A percentile compares a stretch with the other conserved stretches of the same genome.
Evolutionary conservation across 345 rosid species (phyloP).

Genomic region (Rubroshorea leprosula): DNA sequence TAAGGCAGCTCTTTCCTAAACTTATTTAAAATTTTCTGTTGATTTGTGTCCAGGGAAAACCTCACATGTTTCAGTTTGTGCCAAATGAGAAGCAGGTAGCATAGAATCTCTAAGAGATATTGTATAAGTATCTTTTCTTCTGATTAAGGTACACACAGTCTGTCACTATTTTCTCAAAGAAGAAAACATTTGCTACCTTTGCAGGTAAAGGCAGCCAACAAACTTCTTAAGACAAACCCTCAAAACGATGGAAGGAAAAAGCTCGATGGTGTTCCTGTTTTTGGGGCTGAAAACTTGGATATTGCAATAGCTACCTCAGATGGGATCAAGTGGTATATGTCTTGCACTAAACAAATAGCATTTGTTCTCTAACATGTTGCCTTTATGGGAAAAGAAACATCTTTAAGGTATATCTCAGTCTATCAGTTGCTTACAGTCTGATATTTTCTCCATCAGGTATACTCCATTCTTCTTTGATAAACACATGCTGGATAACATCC

Average conservation of each 20-base stretch:
- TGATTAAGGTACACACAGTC: no score
- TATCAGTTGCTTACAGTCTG: conserved; percentile 16
- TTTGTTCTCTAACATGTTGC: no score
- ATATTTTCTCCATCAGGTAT: conserved; percentile 47
- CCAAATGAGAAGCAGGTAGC: conserved; percentile 90
- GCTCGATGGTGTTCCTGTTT: conserved; percentile 90
- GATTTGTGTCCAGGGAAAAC: conserved; percentile 62
- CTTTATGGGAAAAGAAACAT: background rate
- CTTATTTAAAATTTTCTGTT: conserved; percentile 1
- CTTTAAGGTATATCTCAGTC: background rate
- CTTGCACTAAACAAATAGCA: background rate
- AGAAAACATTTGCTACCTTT: conserved; percentile 1
- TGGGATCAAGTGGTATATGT: conserved; percentile 81
- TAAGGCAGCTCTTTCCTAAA: background rate
- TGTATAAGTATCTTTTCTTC: background rate
- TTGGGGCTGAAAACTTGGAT: conserved; percentile 86
- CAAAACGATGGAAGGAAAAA: conserved; percentile 43
- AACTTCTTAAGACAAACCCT: conserved; percentile 64
- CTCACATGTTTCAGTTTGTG: conserved; percentile 87
- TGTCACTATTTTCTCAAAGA: background rate
- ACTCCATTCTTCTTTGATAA: conserved; percentile 97
- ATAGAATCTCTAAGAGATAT: background rate
- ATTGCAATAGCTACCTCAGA: conserved; percentile 90
- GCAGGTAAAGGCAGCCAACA: conserved; percentile 92
- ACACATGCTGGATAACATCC: conserved; percentile 83